Evolutionary conservation across 2,329 filamentous ascomycete species (phyloP).

Genomic region (Hypoxylon sp.): DNA sequence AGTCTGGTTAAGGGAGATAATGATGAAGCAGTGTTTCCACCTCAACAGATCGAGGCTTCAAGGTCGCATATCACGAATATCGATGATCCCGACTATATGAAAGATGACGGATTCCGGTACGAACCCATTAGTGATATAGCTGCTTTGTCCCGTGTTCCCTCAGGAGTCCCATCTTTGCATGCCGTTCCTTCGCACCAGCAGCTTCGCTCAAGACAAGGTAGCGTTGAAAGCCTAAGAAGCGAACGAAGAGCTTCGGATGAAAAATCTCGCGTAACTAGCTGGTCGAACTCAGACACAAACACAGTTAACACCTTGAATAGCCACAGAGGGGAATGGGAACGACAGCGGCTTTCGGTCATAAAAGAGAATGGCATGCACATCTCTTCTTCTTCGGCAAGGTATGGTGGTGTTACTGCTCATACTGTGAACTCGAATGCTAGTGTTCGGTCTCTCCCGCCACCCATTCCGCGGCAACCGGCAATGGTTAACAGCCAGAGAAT

Average conservation of each 20-base stretch:
- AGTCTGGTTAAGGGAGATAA: slow-evolving; percentile 58
- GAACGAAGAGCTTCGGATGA: slow-evolving; percentile 62
- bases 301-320: slow-evolving; percentile 65
- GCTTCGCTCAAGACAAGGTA: slow-evolving; percentile 68
- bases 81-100: slow-evolving; percentile 27
- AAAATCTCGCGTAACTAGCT: slow-evolving; percentile 79
- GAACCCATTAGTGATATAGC: slow-evolving; percentile 39
- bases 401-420: slow-evolving; percentile 48
- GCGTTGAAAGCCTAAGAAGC: slow-evolving; percentile 65
- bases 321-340: slow-evolving; percentile 61
- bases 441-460: slow-evolving; percentile 27
- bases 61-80: slow-evolving; percentile 52
- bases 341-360: slow-evolving; percentile 75
- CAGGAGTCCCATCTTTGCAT: slow-evolving; percentile 67
- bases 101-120: slow-evolving; percentile 38
- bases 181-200: slow-evolving; percentile 62
- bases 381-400: slow-evolving; percentile 57
- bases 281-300: slow-evolving; percentile 74
- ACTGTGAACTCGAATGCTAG: slow-evolving; percentile 43
- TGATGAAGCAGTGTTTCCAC: slow-evolving; percentile 58
- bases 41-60: slow-evolving; percentile 68
- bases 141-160: slow-evolving; percentile 63
- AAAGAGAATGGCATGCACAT: slow-evolving; percentile 67
- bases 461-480: slow-evolving; percentile 45
- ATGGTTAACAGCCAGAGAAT: slow-evolving; percentile 70